Evolutionary conservation across 202 grass and related monocot species (phyloP).

Genomic region (Digitaria exilis): DNA sequence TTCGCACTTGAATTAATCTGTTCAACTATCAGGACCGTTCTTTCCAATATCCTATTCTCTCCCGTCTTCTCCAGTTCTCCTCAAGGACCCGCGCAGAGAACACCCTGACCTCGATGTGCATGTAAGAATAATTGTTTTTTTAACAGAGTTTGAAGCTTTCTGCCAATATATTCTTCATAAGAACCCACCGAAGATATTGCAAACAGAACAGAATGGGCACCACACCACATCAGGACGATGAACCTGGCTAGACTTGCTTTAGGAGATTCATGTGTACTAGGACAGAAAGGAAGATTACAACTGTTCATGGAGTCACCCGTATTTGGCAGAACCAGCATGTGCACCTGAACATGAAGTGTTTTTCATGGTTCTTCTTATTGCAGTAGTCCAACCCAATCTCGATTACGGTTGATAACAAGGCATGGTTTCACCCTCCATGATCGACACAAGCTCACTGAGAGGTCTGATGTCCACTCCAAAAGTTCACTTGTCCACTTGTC

Average conservation of each 20-base stretch:
- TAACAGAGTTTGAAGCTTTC: constrained; percentile 7
- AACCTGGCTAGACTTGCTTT: neutral
- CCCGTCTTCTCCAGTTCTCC: neutral
- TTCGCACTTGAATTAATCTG: neutral
- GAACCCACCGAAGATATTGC: neutral
- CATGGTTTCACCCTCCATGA: neutral
- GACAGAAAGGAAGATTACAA: neutral
- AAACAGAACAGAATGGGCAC: neutral
- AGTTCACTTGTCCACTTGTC: neutral
- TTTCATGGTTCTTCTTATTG: neutral
- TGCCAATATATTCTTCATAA: constrained; percentile 33
- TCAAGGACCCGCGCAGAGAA: neutral
- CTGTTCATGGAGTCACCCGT: neutral
- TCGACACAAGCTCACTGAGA: neutral
- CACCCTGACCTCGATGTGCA: neutral
- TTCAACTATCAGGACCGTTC: constrained; percentile 10
- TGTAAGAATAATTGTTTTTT: neutral
- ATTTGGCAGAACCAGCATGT: neutral
- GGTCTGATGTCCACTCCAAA: neutral
- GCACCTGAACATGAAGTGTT: neutral
- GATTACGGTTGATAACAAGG: neutral
- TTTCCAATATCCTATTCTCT: constrained; percentile 38
- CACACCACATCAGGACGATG: neutral
- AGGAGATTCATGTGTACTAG: neutral
- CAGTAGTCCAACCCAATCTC: neutral